phyloP scores from a whole-genome alignment of 2,329 filamentous ascomycete genomes.

The Aureobasidium sp. region DNA sequence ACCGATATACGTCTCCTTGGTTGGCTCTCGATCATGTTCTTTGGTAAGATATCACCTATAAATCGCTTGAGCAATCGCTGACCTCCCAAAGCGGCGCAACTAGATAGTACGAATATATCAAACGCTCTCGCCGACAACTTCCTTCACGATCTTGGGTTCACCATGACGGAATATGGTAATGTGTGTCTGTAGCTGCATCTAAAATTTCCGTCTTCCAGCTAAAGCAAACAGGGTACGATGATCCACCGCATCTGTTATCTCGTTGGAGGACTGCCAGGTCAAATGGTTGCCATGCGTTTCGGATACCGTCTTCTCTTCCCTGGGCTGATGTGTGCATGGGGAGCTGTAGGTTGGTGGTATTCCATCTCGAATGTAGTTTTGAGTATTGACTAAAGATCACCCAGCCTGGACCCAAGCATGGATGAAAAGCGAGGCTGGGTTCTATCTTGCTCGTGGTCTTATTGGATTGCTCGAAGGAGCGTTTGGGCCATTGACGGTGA shows the following conservation, averaged over 20 bases:
- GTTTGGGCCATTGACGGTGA: conserved; percentile 13
- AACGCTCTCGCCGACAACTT: conserved; percentile 16
- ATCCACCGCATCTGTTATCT: conserved; percentile 12
- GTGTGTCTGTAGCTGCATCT: not conserved
- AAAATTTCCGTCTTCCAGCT: not conserved
- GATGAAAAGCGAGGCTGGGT: conserved; percentile 7
- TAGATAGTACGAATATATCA: conserved; percentile 13
- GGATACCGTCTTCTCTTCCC: conserved; percentile 13
- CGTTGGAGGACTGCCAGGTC: conserved; percentile 12
- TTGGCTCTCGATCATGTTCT: conserved; percentile 14
- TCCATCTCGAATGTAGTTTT: too few species aligned
- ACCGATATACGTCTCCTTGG: conserved; percentile 13
- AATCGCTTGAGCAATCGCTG: not conserved
- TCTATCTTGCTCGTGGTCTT: conserved; percentile 10
- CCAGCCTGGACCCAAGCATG: conserved; percentile 12
- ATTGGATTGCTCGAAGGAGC: conserved; percentile 14
- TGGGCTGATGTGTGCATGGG: conserved; percentile 12
- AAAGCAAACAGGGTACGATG: conserved; percentile 4
- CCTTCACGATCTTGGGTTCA: conserved; percentile 9
- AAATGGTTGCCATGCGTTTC: conserved; percentile 12
- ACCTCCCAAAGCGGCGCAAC: not conserved
- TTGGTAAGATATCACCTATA: not conserved
- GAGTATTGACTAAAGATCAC: not conserved
- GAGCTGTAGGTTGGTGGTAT: conserved; percentile 9
- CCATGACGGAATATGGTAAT: conserved; percentile 15